Conservation (phyloP, 1,139 yeast species). For the Yamadazyma oceani region DNA sequence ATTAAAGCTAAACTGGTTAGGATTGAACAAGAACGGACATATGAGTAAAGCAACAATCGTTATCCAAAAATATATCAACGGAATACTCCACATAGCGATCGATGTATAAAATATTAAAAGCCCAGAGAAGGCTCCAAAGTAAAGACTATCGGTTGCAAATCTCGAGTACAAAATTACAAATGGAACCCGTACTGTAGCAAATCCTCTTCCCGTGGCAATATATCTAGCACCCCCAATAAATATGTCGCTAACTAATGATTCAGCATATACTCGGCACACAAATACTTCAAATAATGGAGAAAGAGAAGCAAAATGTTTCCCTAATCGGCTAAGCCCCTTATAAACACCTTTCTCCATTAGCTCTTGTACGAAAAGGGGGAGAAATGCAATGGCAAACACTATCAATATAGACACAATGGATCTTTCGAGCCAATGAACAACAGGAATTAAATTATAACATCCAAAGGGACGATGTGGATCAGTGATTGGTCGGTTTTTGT, state of each 20-base stretch:
- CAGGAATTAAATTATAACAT: slow-evolving; percentile 50
- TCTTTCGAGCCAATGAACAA: slow-evolving; percentile 50
- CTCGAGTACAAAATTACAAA: slow-evolving; percentile 46
- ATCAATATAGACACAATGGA: slow-evolving; percentile 50
- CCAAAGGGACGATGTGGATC: slow-evolving; percentile 47
- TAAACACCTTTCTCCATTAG: slow-evolving; percentile 50
- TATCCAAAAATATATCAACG: slow-evolving; percentile 51
- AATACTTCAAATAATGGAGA: slow-evolving; percentile 57
- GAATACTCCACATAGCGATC: slow-evolving; percentile 47
- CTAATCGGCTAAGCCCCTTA: slow-evolving; percentile 43
- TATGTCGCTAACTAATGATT: slow-evolving; percentile 48
- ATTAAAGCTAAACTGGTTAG: slow-evolving; percentile 49
- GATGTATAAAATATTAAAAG: slow-evolving; percentile 44
- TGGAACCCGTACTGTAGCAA: slow-evolving; percentile 49
- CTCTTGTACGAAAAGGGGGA: slow-evolving; percentile 53
- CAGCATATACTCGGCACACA: slow-evolving; percentile 52
- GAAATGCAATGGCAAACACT: slow-evolving; percentile 49
- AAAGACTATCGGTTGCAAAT: slow-evolving; percentile 47
- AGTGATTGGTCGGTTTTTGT: slow-evolving; percentile 45
- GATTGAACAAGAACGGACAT: slow-evolving; percentile 53
- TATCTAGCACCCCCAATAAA: slow-evolving; percentile 54
- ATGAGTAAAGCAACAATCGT: slow-evolving; percentile 44
- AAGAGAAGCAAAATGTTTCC: slow-evolving; percentile 48
- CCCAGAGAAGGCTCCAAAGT: slow-evolving; percentile 41
- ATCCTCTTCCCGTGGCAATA: slow-evolving; percentile 57